Conservation (phyloP, 768 basidiomycete species). For the Vararia minispora region DNA sequence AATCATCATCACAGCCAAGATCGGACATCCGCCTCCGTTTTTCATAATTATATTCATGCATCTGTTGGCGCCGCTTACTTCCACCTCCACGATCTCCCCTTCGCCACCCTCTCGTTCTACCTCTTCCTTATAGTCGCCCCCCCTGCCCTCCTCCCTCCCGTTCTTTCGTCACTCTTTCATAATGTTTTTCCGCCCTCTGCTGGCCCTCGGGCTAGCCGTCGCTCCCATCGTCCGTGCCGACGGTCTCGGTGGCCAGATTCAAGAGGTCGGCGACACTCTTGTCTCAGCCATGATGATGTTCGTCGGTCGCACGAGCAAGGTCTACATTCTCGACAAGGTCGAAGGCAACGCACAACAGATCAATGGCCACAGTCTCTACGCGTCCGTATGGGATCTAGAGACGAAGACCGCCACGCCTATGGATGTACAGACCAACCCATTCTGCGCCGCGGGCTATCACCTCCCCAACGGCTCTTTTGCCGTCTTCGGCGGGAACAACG, state of each 20-base stretch:
- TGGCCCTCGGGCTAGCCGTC: constrained; percentile 35
- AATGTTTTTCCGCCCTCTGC: constrained; percentile 27
- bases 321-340: constrained; percentile 89
- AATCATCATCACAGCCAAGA: too few relatives aligned
- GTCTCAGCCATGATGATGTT: constrained; percentile 64
- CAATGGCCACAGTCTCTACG: constrained; percentile 66
- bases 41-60: too few relatives aligned
- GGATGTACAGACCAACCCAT: constrained; percentile 64
- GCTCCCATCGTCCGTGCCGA: constrained; percentile 16
- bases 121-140: background rate
- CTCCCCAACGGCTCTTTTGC: constrained; percentile 68
- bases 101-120: background rate
- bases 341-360: constrained; percentile 63
- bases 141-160: background rate
- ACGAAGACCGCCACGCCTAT: constrained; percentile 49
- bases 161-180: background rate
- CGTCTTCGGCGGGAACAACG: constrained; percentile 72
- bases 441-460: constrained; percentile 82
- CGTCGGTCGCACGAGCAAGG: constrained; percentile 65
- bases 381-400: constrained; percentile 59
- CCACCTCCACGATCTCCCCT: too few relatives aligned
- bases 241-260: constrained; percentile 19
- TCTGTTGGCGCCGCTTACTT: too few relatives aligned
- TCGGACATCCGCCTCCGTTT: too few relatives aligned
- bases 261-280: constrained; percentile 26